Percentiles rank a stretch among this genome's conserved stretches.
phyloP scores from a whole-genome alignment of 176 grass and related monocot species.

The Carex parvula region DNA sequence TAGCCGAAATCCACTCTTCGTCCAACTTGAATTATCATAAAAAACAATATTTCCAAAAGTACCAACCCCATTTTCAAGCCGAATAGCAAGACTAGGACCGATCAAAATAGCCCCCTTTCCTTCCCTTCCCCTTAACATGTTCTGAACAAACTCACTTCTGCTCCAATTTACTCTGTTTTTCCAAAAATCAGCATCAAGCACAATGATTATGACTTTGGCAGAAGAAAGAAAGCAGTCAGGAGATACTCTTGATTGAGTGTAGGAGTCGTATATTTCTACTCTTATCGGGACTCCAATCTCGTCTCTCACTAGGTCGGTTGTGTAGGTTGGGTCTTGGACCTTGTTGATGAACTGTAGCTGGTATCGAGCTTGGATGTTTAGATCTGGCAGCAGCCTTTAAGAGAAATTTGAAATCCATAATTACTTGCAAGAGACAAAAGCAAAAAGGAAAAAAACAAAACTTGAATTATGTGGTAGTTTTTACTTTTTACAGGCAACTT shows the following conservation, averaged over 20 bases:
- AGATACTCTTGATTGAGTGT: neutral
- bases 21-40: slow-evolving; percentile 8
- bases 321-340: neutral
- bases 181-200: slow-evolving; percentile 12
- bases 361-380: neutral
- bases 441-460: neutral
- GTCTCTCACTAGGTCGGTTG: neutral
- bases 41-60: neutral
- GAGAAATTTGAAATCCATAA: neutral
- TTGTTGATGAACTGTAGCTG: neutral
- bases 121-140: neutral
- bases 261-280: neutral
- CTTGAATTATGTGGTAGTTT: too few species aligned
- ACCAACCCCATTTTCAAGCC: neutral
- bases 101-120: neutral
- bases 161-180: neutral
- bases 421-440: neutral
- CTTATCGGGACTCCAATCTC: neutral
- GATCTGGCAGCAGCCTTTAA: neutral
- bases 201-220: neutral
- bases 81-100: neutral
- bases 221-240: neutral
- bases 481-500: neutral
- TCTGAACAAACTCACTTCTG: neutral
- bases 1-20: neutral